Percentiles rank a stretch among this genome's conserved stretches.
Evolutionary conservation across 202 grass and related monocot genomes (phyloP).

Genomic region (Eragrostis tef): DNA sequence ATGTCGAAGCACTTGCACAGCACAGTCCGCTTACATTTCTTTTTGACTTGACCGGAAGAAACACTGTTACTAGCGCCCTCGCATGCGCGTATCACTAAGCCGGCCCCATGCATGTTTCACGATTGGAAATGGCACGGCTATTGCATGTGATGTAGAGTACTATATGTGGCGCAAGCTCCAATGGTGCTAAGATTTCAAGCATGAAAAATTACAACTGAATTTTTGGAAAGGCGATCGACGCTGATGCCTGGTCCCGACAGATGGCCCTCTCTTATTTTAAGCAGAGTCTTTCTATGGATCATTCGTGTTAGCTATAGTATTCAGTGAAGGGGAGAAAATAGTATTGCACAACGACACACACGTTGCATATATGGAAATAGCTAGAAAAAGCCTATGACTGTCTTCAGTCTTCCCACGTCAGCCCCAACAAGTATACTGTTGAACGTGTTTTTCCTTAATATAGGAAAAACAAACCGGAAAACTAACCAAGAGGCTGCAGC

Average conservation of each 20-base stretch:
- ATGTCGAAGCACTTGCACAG: not conserved
- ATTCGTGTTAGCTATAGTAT: not conserved
- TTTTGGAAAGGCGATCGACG: not conserved
- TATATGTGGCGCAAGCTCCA: not conserved
- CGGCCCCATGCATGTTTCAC: not conserved
- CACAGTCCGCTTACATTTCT: not conserved
- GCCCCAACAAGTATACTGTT: not conserved
- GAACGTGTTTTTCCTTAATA: not conserved
- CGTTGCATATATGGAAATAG: not conserved
- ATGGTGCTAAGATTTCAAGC: slow-evolving; percentile 4
- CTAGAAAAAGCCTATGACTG: not conserved
- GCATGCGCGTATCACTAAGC: not conserved
- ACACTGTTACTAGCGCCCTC: not conserved
- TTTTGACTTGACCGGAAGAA: not conserved
- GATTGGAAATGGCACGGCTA: not conserved
- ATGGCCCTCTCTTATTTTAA: not conserved
- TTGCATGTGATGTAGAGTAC: not conserved
- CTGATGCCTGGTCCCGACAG: not conserved
- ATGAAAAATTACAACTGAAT: not conserved
- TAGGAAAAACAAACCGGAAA: not conserved
- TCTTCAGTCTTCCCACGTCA: not conserved
- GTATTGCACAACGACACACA: not conserved
- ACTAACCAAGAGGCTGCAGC: not conserved
- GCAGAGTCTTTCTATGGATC: not conserved
- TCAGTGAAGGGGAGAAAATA: not conserved